Conservation (phyloP, 164 flowering plant species). For the Aristolochia californica region DNA sequence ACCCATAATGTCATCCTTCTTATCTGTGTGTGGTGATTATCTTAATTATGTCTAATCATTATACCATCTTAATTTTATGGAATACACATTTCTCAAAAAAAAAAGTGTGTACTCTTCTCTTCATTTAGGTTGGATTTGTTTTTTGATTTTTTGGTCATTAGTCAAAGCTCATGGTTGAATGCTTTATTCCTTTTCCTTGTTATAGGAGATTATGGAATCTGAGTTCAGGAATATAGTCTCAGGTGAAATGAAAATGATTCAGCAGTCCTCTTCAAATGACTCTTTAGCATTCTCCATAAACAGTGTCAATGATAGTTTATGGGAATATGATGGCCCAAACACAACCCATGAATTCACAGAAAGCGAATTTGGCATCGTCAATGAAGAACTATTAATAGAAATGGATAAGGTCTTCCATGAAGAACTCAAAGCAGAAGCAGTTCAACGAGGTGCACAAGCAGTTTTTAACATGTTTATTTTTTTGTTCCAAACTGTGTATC, state of each 20-base stretch:
- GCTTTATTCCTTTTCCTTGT: not conserved
- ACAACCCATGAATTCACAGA: slow-evolving; percentile 21
- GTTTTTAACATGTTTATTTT: not conserved
- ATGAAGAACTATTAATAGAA: slow-evolving; percentile 71
- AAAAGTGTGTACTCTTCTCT: no score
- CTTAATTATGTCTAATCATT: no score
- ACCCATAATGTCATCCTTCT: no score
- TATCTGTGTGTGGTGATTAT: no score
- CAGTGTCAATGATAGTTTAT: slow-evolving; percentile 31
- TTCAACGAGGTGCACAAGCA: slow-evolving; percentile 26
- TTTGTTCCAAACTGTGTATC: not conserved
- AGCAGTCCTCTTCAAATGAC: slow-evolving; percentile 19
- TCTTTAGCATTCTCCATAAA: slow-evolving; percentile 8
- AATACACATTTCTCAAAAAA: no score
- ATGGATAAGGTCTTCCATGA: slow-evolving; percentile 82
- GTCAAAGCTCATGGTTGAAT: no score
- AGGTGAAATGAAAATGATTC: slow-evolving; percentile 61
- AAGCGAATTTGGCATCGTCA: slow-evolving; percentile 61
- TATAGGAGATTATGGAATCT: slow-evolving; percentile 48
- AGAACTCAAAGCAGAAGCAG: slow-evolving; percentile 35
- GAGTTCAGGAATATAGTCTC: slow-evolving; percentile 57
- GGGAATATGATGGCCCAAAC: slow-evolving; percentile 73
- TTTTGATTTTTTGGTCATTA: not conserved
- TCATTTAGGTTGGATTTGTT: not conserved
- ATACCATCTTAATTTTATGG: no score